These are phyloP conservation scores for Trifolium pratense DNA, from an alignment of 306 rosid species.

Conservation along the genomic window DNA sequence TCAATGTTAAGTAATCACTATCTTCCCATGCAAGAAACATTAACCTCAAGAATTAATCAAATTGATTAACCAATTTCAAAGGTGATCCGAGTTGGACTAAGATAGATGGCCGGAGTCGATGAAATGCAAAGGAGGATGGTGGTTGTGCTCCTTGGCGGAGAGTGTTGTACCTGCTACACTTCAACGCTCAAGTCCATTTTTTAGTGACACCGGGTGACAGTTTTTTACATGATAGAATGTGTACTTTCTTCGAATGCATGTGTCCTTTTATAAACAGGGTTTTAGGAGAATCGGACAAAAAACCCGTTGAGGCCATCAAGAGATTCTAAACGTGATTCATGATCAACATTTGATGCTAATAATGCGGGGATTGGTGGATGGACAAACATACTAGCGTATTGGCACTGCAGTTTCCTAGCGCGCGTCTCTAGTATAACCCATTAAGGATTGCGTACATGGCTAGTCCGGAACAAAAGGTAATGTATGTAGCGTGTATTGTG, in stretches of 20 bases:
- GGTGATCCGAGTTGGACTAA: background rate
- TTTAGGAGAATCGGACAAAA: background rate
- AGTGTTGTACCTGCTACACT: background rate
- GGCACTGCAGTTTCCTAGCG: background rate
- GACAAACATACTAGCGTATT: background rate
- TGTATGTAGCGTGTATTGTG: background rate
- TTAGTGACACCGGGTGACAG: background rate
- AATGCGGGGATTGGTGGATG: background rate
- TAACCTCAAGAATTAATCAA: conserved; percentile 33
- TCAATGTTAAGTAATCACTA: conserved; percentile 43
- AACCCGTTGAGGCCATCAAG: background rate
- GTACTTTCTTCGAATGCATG: background rate
- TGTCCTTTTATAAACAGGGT: background rate
- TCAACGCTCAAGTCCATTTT: background rate
- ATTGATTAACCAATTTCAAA: background rate
- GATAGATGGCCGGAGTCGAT: background rate
- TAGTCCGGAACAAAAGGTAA: background rate
- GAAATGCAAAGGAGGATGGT: background rate
- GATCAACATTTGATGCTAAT: background rate
- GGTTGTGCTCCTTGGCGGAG: background rate
- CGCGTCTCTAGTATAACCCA: background rate
- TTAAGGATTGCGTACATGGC: background rate
- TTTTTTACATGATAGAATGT: background rate
- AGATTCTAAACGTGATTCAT: background rate
- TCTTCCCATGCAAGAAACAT: conserved; percentile 44